Evolutionary conservation across 495 filamentous ascomycete species (phyloP), one percentile per base, ranked within the genome.

Genomic region (Aspergillus olivimuriae): DNA sequence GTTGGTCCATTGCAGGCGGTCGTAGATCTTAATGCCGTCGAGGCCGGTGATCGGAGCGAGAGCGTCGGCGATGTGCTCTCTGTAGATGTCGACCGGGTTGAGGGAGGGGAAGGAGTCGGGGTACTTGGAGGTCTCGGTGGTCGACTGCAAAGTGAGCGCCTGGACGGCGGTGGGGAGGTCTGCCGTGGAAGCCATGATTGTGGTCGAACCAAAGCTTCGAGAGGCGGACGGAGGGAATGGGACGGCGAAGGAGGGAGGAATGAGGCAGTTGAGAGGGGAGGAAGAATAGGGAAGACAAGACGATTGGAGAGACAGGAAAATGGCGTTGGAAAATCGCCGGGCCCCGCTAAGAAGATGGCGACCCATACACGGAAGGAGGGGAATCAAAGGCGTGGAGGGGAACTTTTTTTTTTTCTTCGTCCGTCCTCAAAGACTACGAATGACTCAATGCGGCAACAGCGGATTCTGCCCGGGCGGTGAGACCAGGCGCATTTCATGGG

Each of bases 11-110:
- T 79, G 70, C 24, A 97, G 65, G 21, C 80, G 78, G 15, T 81
- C 69, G 55, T 86, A 94, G 57, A 98, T 87, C 58, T 89, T 78
- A 37, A 73, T 73, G 2, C 79, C 53, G 34, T 91, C 84, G 38
- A 91, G 81, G 8, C 78, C 84, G 15, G 83, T 81, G 38, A 84
- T 75, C n/a, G 76, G 69, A n/a, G 76, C 73, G 22, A 98, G 69
- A 23, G 83, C 72, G 34, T 84, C 73, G 42, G 86, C 76, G 49
- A 96, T 81, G 50, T 94, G 87, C 39, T 83, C 77, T 31, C 92
- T 77, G 73, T 91, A 97, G 46, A 94, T 70, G 60, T 98, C 91
- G 44, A 89, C 73, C 17, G 87, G 85, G 70, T 98, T 98, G 55
- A 80, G 46, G 8, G 82, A 74, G 17, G 89, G 86, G 48, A 66